Base-by-base conservation (phyloP, 345 rosid genomes). In the Hevea brasiliensis region DNA sequence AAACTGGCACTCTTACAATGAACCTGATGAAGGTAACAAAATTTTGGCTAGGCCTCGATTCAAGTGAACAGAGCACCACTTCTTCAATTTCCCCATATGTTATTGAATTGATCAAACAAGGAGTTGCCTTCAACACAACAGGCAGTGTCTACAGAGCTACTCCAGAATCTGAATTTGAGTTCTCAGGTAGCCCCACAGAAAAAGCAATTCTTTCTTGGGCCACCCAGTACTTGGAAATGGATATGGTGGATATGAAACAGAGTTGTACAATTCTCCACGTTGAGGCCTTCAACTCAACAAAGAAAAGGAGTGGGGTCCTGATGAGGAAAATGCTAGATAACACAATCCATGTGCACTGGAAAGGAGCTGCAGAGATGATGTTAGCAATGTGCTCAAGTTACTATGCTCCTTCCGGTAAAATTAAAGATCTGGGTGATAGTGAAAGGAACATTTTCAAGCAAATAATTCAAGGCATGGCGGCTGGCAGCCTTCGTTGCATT, bases 311-410 rank as follows among this genome's bases (percentile, higher is more conserved):
- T 21, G 91, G 96, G 14, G 89, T 90, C 1, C 20, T 84, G 58
- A 69, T 84, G n/a, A 81, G 45, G 75, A 89, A 74, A 74, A 81
- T 60, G 4, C 50, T 35, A 0, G 86, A 89, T 17, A 71, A 65
- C 53, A 70, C 82, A 1, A 6, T 77, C 44, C 87, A 87, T 58
- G 74, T 83, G 62, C 97, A 93, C 59, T 90, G 93, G 95, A 91
- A 89, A 77, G 97, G 97, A 73, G 91, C 90, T 0, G 94, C 96
- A 1, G 96, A 87, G 90, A 85, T 85, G 89, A 79, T 91, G 65
- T 80, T 89, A 53, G 85, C 89, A 2, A 84, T 76, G 91, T 88
- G 97, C 70, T 82, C 91, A 0, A 81, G 84, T 48, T 91, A 75
- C 83, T 84, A 83, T 8, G 85, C 86, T 62, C 85, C 79, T 50